Evolutionary conservation across 768 basidiomycete genomes (phyloP), one percentile per base, ranked within the genome.

Genomic region (Ramaria sp.): DNA sequence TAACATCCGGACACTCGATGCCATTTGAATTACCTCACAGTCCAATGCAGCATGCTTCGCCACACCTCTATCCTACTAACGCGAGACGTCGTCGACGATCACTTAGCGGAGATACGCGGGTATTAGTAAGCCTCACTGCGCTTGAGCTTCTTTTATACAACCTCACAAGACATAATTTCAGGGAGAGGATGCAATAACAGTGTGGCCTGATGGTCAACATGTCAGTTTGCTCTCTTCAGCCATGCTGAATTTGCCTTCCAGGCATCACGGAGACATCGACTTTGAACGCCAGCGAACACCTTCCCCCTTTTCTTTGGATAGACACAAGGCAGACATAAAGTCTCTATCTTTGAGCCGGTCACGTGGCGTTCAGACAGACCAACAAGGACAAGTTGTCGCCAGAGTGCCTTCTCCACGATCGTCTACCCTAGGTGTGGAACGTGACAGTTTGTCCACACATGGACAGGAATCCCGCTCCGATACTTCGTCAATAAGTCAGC

Each of bases 341-440:
- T 25, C 45, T 24, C 45, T 27, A 25, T 15, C 13, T 42, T 24
- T 44, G 15, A 24, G 15, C 18, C 38, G 30, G 22, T 43, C 20
- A 13, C 41, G 42, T 30, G 22, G 42, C 25, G 18, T 36, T 6
- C 52, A 43, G 22, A 24, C 52, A 13, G 22, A 28, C 43, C 52
- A n/a, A 13, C 52, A 52, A n/a, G 15, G 37, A 22, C 45, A 47
- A 37, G 30, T 36, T 12, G 10, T 36, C 8, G 30, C 48, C 20
- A 5, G 15, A 20, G 3, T 54, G n/a, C 43, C 52, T 52, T 54
- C 52, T 32, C 52, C 52, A 3, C 27, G 52, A 5, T 42, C 52
- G 16, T 54, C 52, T 12, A 45, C 32, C 3, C 52, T 54, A 18
- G 52, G 12, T 18, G 43, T 54, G 9, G 52, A 52, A 1, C 45